Percentiles rank a stretch among this genome's conserved stretches.
Evolutionary conservation across 2,329 filamentous ascomycete genomes (phyloP).

Genomic region (Nemania bipapillata): DNA sequence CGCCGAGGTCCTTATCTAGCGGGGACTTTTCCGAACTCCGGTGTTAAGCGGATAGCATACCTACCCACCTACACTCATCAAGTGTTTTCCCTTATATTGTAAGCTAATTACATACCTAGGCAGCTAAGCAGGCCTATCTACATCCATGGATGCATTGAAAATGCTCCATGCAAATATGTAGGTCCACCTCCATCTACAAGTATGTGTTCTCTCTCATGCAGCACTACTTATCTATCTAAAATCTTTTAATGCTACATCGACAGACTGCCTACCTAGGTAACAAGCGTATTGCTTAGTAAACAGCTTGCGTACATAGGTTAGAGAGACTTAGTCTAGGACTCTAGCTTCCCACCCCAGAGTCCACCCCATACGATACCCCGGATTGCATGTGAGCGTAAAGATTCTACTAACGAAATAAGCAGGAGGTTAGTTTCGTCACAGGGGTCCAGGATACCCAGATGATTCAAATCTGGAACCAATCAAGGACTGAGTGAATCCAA

Average conservation of each 20-base stretch:
- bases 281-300: too few species aligned
- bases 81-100: not conserved
- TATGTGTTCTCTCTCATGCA: too few species aligned
- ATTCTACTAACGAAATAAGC: slow-evolving; percentile 12
- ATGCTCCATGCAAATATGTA: too few species aligned
- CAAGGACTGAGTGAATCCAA: slow-evolving; percentile 25
- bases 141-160: too few species aligned
- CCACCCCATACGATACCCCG: slow-evolving; percentile 24
- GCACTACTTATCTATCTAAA: too few species aligned
- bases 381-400: slow-evolving; percentile 26
- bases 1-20: slow-evolving; percentile 13
- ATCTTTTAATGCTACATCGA: too few species aligned
- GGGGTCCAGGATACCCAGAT: not conserved
- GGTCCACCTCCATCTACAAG: too few species aligned
- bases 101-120: too few species aligned
- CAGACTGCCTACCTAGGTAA: too few species aligned
- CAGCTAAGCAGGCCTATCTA: too few species aligned
- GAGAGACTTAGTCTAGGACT: not conserved
- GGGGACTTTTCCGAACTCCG: slow-evolving; percentile 22
- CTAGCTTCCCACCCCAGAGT: not conserved
- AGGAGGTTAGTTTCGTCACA: not conserved
- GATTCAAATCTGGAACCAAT: slow-evolving; percentile 23
- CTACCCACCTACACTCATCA: not conserved
- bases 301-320: too few species aligned
- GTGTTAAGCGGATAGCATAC: slow-evolving; percentile 12